A percentile compares a stretch with the other conserved stretches of the same genome.
These are phyloP conservation scores for Hypoxylon sp. DNA, from an alignment of 2,329 filamentous ascomycete genomes.

Conservation along the genomic window DNA sequence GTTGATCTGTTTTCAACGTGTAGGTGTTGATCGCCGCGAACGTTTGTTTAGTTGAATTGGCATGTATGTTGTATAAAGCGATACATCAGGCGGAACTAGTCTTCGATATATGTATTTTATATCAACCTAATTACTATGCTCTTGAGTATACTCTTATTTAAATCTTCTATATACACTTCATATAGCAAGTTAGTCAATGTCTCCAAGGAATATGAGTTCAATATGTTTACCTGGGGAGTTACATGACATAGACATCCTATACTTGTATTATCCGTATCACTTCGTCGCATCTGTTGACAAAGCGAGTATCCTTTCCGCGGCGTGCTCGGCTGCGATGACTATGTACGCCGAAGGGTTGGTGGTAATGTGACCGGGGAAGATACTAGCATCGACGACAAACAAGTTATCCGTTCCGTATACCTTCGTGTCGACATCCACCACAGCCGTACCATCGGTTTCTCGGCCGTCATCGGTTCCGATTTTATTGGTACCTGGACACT, in stretches of 20 bases:
- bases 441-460: slow-evolving; percentile 59
- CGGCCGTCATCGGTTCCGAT: slow-evolving; percentile 66
- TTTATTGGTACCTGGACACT: slow-evolving; percentile 61
- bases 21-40: too few relatives aligned
- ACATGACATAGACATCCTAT: too few relatives aligned
- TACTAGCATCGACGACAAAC: slow-evolving; percentile 72
- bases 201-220: background rate
- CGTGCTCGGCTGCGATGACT: slow-evolving; percentile 51
- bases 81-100: too few relatives aligned
- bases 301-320: slow-evolving; percentile 46
- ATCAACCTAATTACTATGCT: too few relatives aligned
- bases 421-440: slow-evolving; percentile 70
- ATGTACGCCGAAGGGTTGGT: slow-evolving; percentile 67
- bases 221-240: slow-evolving; percentile 47
- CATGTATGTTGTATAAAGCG: too few relatives aligned
- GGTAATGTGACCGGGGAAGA: slow-evolving; percentile 74
- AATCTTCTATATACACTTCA: too few relatives aligned
- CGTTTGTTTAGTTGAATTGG: too few relatives aligned
- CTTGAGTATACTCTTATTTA: too few relatives aligned
- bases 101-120: too few relatives aligned
- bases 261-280: too few relatives aligned
- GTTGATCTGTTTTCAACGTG: too few relatives aligned
- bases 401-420: slow-evolving; percentile 75
- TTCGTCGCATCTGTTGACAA: too few relatives aligned
- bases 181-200: background rate